Base-by-base conservation (phyloP, 2,329 filamentous ascomycete species). In the Septoria linicola region DNA sequence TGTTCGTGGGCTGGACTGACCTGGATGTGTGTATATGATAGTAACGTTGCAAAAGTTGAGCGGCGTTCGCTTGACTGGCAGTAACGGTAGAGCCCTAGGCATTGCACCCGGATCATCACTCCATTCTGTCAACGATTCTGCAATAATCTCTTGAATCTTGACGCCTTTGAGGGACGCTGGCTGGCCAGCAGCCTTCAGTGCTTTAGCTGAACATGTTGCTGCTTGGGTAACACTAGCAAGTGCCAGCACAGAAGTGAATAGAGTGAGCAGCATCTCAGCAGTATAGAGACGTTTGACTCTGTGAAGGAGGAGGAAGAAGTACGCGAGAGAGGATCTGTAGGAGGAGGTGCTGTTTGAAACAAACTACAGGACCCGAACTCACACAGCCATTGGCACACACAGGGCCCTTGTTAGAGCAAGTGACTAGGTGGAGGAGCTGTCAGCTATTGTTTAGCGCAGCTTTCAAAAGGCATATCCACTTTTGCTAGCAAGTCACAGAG, bases 21-120 rank as follows among this genome's bases (percentile, higher is more conserved):
- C 68, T 8, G 64, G 63, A 54, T 73, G 70, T 5, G 68, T 70
- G 41, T 70, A 68, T 1, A 63, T 64, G 17, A 72, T 50, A 4
- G 62, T 68, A 19, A 72, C 59, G 27, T 70, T 66, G 62, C 70
- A 72, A 44, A 67, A 68, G 42, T 59, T 50, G 35, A 58, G 43
- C 40, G 52, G 42, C 41, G 35, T 39, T 10, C 36, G 17, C 31
- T 49, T 27, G 10, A 31, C 44, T 14, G 49, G 49, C 34, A 55
- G 21, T 20, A 52, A 27, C 16, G 53, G 53, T 23, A 53, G 17
- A 16, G 44, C 44, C 19, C 19, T 48, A 4, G 51, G 51, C 21
- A 44, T 41, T 7, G 46, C 41, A 32, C 31, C 41, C 13, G 43
- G 49, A 36, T 52, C 50, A 10, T 55, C 53, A 27, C 42, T 53